Conservation (phyloP, 345 rosid genomes). For the Aquilaria malaccensis region DNA sequence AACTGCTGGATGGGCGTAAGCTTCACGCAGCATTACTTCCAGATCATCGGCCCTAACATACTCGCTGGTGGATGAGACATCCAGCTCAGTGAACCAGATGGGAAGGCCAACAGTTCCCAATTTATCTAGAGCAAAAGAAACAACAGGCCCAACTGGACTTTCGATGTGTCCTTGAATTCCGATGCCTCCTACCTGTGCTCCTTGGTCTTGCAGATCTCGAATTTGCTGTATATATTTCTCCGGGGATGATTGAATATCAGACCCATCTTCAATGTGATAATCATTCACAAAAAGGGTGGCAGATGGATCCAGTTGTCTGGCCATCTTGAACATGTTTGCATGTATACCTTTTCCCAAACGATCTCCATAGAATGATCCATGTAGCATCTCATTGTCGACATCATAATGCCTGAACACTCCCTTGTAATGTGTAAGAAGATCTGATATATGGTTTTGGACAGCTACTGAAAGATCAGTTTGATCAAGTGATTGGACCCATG, state of each 20-base stretch:
- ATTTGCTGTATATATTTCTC: conserved; percentile 59
- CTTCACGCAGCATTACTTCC: conserved; percentile 85
- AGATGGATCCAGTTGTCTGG: conserved; percentile 64
- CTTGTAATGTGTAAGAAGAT: conserved; percentile 41
- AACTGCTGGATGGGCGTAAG: conserved; percentile 78
- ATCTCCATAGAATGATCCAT: conserved; percentile 70
- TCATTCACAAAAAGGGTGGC: conserved; percentile 77
- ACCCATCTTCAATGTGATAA: conserved; percentile 78
- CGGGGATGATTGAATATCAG: conserved; percentile 60
- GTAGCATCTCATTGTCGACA: conserved; percentile 56
- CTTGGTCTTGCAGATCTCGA: conserved; percentile 64
- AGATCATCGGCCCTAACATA: conserved; percentile 71
- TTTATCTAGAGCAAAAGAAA: conserved; percentile 51
- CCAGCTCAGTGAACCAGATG: conserved; percentile 52
- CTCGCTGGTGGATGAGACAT: conserved; percentile 53
- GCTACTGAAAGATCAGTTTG: conserved; percentile 27
- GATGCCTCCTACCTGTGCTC: conserved; percentile 45
- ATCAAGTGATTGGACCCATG: conserved; percentile 38
- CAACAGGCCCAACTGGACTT: conserved; percentile 41
- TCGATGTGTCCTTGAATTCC: conserved; percentile 51
- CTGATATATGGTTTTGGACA: conserved; percentile 35
- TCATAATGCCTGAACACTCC: conserved; percentile 80
- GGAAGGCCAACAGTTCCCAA: conserved; percentile 43
- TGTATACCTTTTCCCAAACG: conserved; percentile 54
- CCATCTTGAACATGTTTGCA: conserved; percentile 63